Evolutionary conservation across 176 grass and related monocot species (phyloP), one percentile per base, ranked within the genome.

Genomic region (Oryza brachyantha): DNA sequence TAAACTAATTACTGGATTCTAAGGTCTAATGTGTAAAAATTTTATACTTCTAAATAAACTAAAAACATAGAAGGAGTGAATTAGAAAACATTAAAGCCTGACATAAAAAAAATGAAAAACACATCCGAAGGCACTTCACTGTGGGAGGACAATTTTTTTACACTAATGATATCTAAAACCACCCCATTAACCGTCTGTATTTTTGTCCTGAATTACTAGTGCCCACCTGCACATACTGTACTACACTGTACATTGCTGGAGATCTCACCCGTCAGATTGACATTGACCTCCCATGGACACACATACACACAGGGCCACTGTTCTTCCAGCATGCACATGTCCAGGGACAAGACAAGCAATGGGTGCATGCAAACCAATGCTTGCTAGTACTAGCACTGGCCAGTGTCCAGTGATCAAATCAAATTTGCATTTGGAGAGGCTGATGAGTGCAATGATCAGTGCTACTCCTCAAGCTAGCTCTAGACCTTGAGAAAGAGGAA

Each of bases 181-280:
- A n/a, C n/a, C n/a, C n/a, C n/a, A n/a, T n/a, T 16, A 19, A 48
- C 43, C 43, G 14, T 14, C 16, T 19, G 45, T 55, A 21, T 50
- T 50, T 50, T 21, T n/a, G n/a, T n/a, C n/a, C n/a, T n/a, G n/a
- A n/a, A n/a, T n/a, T n/a, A n/a, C n/a, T n/a, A n/a, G n/a, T n/a
- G n/a, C n/a, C n/a, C n/a, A n/a, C n/a, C n/a, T n/a, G n/a, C n/a
- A n/a, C n/a, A 22, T 21, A 55, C 50, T 55, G 50, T 55, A 12
- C 50, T 21, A 8, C n/a, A n/a, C n/a, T n/a, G 50, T 21, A 55
- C 21, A 55, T 55, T 22, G 13, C 42, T 27, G 13, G 29, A 66
- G n/a, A 24, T 78, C 40, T 78, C 21, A 12, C 29, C 24, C 31
- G 55, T 54, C n/a, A 35, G 62, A 67, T 28, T 67, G 76, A 67